phyloP scores from a whole-genome alignment of 768 basidiomycete species.

The Astraeus odoratus region DNA sequence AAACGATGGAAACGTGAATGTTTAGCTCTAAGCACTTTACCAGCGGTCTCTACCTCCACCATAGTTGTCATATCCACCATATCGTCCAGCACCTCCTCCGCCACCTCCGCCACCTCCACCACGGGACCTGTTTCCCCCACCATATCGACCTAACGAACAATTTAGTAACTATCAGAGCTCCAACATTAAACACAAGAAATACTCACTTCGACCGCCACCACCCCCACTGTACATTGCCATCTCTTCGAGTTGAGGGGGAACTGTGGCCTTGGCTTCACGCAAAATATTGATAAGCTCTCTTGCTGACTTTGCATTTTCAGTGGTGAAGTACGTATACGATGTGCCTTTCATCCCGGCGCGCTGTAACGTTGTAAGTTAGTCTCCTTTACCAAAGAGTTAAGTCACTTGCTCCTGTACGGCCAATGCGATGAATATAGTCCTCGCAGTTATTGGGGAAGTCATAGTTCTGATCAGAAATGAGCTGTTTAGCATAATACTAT shows the following conservation, averaged over 20 bases:
- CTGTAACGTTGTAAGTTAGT: conserved; percentile 33
- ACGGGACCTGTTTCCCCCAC: conserved; percentile 36
- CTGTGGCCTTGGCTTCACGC: conserved; percentile 75
- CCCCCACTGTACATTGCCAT: conserved; percentile 86
- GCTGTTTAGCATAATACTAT: conserved; percentile 6
- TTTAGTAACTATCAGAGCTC: conserved; percentile 4
- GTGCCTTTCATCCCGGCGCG: conserved; percentile 89
- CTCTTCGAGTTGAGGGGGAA: conserved; percentile 88
- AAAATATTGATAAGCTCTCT: conserved; percentile 86
- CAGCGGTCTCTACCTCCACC: conserved; percentile 11
- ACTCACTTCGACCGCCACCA: conserved; percentile 66
- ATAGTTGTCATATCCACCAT: conserved; percentile 35
- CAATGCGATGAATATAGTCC: conserved; percentile 98
- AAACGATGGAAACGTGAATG: not conserved
- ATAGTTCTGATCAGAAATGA: conserved; percentile 59
- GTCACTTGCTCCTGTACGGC: conserved; percentile 79
- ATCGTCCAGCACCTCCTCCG: conserved; percentile 30
- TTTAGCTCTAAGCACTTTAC: conserved; percentile 3
- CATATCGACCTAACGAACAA: conserved; percentile 49
- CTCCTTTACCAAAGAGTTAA: not conserved
- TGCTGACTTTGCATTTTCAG: conserved; percentile 91
- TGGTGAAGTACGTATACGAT: conserved; percentile 94
- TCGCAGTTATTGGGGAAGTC: conserved; percentile 98
- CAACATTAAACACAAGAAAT: not conserved
- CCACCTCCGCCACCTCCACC: conserved; percentile 37